phyloP scores from a whole-genome alignment of 164 flowering plant genomes.

The Berberis thunbergii region DNA sequence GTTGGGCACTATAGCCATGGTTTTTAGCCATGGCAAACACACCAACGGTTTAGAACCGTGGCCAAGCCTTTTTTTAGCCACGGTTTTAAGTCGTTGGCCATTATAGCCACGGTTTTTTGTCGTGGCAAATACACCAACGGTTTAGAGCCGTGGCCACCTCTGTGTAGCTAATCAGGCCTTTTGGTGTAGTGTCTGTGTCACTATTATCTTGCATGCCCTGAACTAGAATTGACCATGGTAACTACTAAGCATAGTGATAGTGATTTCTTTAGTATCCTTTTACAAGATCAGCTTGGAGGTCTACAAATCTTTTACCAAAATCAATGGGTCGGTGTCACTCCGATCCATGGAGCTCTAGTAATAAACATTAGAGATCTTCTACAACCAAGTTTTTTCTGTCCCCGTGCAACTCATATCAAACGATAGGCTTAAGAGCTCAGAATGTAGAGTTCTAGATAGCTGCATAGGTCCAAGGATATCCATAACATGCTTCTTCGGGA shows the following conservation, averaged over 20 bases:
- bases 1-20: too few relatives aligned
- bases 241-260: neutral
- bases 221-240: neutral
- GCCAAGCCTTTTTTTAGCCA: too few relatives aligned
- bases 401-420: neutral
- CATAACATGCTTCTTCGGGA: neutral
- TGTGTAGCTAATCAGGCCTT: too few relatives aligned
- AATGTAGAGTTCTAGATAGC: neutral
- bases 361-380: neutral
- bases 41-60: too few relatives aligned
- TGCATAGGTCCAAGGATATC: neutral
- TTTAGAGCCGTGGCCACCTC: too few relatives aligned
- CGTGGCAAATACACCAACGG: too few relatives aligned
- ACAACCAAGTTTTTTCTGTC: neutral
- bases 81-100: too few relatives aligned
- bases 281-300: neutral
- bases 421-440: neutral
- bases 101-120: too few relatives aligned
- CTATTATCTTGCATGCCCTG: neutral
- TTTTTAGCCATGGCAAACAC: too few relatives aligned
- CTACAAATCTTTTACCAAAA: neutral
- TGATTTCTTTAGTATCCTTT: neutral
- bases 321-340: neutral
- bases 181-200: too few relatives aligned
- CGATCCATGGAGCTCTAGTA: neutral